These are phyloP conservation scores for Aspergillus sclerotialis DNA, from an alignment of 2,329 filamentous ascomycete species.

Conservation along the genomic window DNA sequence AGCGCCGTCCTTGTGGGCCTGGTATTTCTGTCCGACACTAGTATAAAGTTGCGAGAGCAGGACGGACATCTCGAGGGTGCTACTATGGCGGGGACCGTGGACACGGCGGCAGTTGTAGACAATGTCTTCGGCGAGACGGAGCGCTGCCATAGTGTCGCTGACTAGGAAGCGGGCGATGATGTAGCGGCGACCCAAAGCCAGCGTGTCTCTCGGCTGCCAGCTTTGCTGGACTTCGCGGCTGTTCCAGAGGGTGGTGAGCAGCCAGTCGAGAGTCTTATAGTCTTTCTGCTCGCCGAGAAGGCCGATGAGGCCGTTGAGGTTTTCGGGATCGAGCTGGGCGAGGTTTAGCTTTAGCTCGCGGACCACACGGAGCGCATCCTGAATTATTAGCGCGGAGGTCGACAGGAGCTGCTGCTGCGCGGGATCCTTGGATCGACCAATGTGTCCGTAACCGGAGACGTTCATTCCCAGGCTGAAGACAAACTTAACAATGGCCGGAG, in stretches of 20 bases:
- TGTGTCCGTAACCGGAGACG: conserved; percentile 30
- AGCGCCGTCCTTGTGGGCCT: conserved; percentile 23
- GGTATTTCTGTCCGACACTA: conserved; percentile 27
- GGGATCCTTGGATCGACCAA: conserved; percentile 24
- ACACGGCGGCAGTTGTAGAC: conserved; percentile 50
- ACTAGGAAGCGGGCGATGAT: conserved; percentile 45
- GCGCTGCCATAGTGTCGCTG: conserved; percentile 37
- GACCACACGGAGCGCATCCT: conserved; percentile 35
- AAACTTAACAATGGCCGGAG: conserved; percentile 26
- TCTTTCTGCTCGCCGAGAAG: conserved; percentile 41
- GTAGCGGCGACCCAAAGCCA: conserved; percentile 44
- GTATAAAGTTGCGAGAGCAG: conserved; percentile 47
- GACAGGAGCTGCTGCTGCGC: conserved; percentile 34
- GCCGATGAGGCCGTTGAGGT: conserved; percentile 37
- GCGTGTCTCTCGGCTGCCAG: conserved; percentile 36
- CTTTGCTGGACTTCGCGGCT: conserved; percentile 36
- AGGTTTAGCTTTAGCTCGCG: conserved; percentile 37
- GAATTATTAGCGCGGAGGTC: conserved; percentile 35
- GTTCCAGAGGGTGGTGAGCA: conserved; percentile 40
- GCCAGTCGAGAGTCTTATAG: conserved; percentile 35
- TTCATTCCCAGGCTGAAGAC: conserved; percentile 27
- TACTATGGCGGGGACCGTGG: conserved; percentile 40
- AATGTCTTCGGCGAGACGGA: conserved; percentile 47
- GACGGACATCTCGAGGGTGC: conserved; percentile 43
- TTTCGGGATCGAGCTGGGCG: conserved; percentile 32